Evolutionary conservation across 345 rosid species (phyloP).

Genomic region (Euphorbia lathyris): DNA sequence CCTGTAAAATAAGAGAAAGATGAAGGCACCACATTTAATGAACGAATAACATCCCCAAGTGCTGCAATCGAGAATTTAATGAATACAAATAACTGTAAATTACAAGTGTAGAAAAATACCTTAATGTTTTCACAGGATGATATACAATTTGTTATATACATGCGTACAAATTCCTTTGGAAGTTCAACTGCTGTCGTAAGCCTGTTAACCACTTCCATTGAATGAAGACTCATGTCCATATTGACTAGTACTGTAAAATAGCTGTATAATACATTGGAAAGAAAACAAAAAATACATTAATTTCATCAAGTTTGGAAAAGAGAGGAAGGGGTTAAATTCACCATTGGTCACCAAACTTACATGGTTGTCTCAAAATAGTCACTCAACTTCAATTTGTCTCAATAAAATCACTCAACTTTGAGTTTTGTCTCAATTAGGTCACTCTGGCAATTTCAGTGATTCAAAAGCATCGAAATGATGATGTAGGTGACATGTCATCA

Average conservation of each 20-base stretch:
- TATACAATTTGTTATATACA: conserved; percentile 94
- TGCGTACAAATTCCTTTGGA: conserved; percentile 84
- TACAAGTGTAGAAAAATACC: conserved; percentile 34
- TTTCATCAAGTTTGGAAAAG: background rate
- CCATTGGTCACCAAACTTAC: no score
- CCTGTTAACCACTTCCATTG: conserved; percentile 99
- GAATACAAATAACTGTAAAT: background rate
- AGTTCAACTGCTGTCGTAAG: conserved; percentile 92
- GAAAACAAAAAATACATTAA: background rate
- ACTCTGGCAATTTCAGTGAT: no score
- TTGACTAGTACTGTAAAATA: conserved; percentile 81
- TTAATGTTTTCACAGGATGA: conserved; percentile 87
- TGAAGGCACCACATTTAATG: background rate
- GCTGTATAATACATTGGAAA: conserved; percentile 36
- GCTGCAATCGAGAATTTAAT: background rate
- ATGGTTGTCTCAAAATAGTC: no score
- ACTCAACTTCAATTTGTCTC: no score
- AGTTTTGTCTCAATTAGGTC: no score
- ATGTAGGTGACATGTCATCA: no score
- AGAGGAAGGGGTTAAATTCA: no score
- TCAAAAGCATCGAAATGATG: no score
- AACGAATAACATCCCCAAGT: background rate
- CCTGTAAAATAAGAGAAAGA: conserved; percentile 49
- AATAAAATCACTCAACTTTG: no score
- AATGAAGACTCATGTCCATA: conserved; percentile 98